These are phyloP conservation scores for Tylopilus intermedius DNA, from an alignment of 768 basidiomycete genomes.

Conservation along the genomic window DNA sequence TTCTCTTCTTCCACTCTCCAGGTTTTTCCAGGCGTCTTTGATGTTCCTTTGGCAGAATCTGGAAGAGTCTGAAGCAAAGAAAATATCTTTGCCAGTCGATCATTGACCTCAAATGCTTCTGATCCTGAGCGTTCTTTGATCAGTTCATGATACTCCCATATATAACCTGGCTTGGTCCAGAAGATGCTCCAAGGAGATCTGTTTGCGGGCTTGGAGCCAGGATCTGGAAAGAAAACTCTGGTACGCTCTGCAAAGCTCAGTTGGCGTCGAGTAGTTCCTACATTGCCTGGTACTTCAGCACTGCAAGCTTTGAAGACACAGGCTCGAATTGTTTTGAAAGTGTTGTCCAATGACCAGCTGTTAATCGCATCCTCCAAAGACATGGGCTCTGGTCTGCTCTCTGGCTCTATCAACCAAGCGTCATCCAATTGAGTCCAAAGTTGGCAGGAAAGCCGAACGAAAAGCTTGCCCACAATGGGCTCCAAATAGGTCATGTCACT, in stretches of 20 bases:
- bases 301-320: not conserved
- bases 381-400: not conserved
- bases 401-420: not conserved
- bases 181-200: too few species aligned
- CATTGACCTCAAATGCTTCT: too few species aligned
- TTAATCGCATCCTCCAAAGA: not conserved
- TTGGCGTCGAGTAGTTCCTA: not conserved
- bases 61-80: too few species aligned
- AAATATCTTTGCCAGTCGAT: too few species aligned
- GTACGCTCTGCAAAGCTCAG: not conserved
- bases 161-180: too few species aligned
- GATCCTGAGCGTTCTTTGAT: too few species aligned
- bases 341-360: not conserved
- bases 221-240: not conserved
- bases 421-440: not conserved
- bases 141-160: too few species aligned
- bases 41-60: too few species aligned
- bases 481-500: not conserved
- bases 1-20: too few species aligned
- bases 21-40: too few species aligned
- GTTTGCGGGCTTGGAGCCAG: too few species aligned
- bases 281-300: not conserved
- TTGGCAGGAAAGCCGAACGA: not conserved
- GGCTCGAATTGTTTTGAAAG: too few species aligned
- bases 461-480: not conserved